Evolutionary conservation across 345 rosid species (phyloP), one percentile per base, ranked within the genome.

Genomic region (Hibiscus trionum): DNA sequence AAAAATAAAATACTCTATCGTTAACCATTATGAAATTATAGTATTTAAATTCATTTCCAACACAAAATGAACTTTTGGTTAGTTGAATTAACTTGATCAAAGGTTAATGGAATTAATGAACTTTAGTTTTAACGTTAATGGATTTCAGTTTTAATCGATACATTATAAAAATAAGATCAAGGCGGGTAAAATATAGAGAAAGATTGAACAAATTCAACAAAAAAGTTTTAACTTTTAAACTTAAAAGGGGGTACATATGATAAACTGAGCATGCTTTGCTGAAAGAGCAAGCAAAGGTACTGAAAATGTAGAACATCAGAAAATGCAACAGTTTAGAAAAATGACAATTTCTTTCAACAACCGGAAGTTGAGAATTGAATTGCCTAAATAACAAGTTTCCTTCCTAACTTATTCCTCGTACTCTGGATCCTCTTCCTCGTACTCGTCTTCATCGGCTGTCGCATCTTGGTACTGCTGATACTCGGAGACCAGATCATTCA

Each of bases 391-490:
- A 39, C 44, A 39, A 39, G 44, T 39, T 39, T 39, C 44, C 44
- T 39, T 39, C 60, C 72, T 16, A 49, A 8, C 4, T 47, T 60
- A 26, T 11, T 72, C 75, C 15, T 72, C 67, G 12, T 79, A 81
- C 39, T 80, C 83, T 0, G 71, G 80, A 17, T 79, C 86, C 47
- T 86, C 86, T 27, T 86, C 93, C 55, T 89, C 86, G 3, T 87
- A 81, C 0, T 82, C 83, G 15, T 89, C 94, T 50, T 89, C 94
- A 24, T 88, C 91, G 0, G 93, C 91, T 0, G 90, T 86, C 33
- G 94, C 94, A 82, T 89, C 94, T 71, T 89, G 94, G 75, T 89
- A 89, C 75, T 89, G 91, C 80, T 89, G 94, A 59, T 89, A 89
- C 82, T 89, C 91, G 0, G 90, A 84, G 17, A 89, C 93, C 61